These are phyloP conservation scores for Papilionanthe hybrid DNA, from an alignment of 116 monocot genomes.

Conservation along the genomic window DNA sequence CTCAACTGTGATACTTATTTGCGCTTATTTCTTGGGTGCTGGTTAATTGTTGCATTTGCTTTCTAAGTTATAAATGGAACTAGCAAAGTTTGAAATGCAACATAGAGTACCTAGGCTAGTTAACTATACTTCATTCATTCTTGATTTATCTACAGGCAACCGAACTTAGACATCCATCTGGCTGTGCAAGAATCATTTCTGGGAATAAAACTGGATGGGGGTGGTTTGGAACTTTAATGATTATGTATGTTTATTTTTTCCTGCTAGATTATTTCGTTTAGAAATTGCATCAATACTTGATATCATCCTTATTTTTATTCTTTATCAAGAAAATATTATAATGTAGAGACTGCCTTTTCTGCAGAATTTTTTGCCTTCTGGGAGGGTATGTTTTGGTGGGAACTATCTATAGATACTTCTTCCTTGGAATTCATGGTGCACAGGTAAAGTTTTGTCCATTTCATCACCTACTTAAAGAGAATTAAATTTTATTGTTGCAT, in stretches of 20 bases:
- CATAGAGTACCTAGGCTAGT: not conserved
- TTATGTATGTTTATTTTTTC: constrained; percentile 41
- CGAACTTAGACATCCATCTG: constrained; percentile 75
- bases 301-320: not conserved
- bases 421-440: constrained; percentile 69
- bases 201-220: constrained; percentile 47
- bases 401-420: constrained; percentile 69
- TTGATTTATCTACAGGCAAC: constrained; percentile 47
- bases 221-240: constrained; percentile 80
- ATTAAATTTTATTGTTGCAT: not conserved
- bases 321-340: not conserved
- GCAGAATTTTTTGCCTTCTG: constrained; percentile 66
- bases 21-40: too few relatives aligned
- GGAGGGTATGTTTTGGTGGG: constrained; percentile 71
- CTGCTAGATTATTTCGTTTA: not conserved
- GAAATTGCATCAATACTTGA: not conserved
- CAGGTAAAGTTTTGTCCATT: constrained; percentile 40
- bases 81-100: not conserved
- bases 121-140: not conserved
- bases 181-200: constrained; percentile 68
- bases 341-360: constrained; percentile 8
- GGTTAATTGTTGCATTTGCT: not conserved
- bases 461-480: not conserved
- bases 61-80: not conserved
- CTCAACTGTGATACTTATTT: too few relatives aligned